Base-by-base conservation (phyloP, 345 rosid genomes). In the Pistacia atlantica region DNA sequence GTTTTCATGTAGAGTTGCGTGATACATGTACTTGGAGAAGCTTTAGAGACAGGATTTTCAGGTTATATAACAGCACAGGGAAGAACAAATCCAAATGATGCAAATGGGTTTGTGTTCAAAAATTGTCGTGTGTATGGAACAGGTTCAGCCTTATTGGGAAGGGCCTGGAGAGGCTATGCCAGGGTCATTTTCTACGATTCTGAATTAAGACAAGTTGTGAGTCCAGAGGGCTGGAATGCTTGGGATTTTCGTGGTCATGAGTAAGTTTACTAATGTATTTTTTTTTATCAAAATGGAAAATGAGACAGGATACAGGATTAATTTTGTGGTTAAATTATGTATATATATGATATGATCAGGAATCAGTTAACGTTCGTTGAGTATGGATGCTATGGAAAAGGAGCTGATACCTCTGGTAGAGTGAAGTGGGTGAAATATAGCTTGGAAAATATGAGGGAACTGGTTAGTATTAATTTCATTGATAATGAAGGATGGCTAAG, bases 11-110 rank as follows among this genome's bases (percentile, higher is more conserved):
- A 94, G 97, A 79, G 51, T 14, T 90, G 94, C 75, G 62, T 67
- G 16, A 84, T 93, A 70, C 83, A 83, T 46, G 88, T 83, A 49
- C 58, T 87, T 18, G 94, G 92, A 38, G 70, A 65, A 2, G 69
- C 54, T 16, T 42, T 89, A 33, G 48, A 73, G 73, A 54, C 77
- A 2, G 89, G 87, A 4, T 10, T 79, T 9, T 0, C 67, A 1
- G 97, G 96, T 4, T 88, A n/a, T 72, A 84, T 89, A 25, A 86
- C 93, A 72, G 93, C 91, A 18, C 93, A 91, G 35, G 89, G 87
- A 72, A 85, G 96, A 79, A 33, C 9, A 0, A 65, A 55, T 33
- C 83, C 84, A 17, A 22, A 35, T 2, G 93, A 88, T 4, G 4
- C 81, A 10, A 80, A 73, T 18, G 92, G 90, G 54, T 89, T 91